phyloP scores from a whole-genome alignment of 208 protist genomes.

The Wallacemonas rigidus region DNA sequence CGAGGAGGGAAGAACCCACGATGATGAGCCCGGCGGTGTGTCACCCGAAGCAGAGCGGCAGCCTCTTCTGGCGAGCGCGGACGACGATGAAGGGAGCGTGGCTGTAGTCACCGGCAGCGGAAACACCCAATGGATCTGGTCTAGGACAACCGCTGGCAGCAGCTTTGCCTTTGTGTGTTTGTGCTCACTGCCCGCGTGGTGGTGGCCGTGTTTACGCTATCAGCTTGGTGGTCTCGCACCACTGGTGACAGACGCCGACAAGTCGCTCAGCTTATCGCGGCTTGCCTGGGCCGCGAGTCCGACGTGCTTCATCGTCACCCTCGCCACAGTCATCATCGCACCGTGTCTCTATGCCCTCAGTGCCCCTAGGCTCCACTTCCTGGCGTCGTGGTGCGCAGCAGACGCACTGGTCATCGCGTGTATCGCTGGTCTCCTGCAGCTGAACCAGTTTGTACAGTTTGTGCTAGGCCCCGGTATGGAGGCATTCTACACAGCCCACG shows the following conservation, averaged over 20 bases:
- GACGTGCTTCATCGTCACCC: slow-evolving; percentile 21
- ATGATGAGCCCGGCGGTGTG: too few species aligned
- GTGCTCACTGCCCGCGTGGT: slow-evolving; percentile 40
- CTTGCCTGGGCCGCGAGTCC: slow-evolving; percentile 15
- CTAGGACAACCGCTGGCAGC: too few species aligned
- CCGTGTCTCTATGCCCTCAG: slow-evolving; percentile 42
- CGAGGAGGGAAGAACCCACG: too few species aligned
- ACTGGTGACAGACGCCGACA: slow-evolving; percentile 8
- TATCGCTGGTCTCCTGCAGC: slow-evolving; percentile 86
- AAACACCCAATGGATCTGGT: too few species aligned
- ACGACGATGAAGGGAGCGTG: neutral
- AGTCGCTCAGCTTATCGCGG: slow-evolving; percentile 8
- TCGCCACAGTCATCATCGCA: slow-evolving; percentile 48
- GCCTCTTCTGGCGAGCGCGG: slow-evolving; percentile 2
- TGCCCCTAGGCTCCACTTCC: slow-evolving; percentile 23
- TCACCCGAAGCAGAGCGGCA: neutral
- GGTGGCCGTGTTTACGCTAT: slow-evolving; percentile 34
- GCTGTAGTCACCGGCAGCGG: too few species aligned
- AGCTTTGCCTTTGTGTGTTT: slow-evolving; percentile 13
- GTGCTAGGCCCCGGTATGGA: slow-evolving; percentile 65
- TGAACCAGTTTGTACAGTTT: slow-evolving; percentile 91
- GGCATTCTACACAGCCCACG: slow-evolving; percentile 47
- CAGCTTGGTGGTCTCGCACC: slow-evolving; percentile 20
- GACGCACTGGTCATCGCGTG: slow-evolving; percentile 91
- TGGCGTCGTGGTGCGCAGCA: slow-evolving; percentile 91